Conservation (phyloP, 2,329 filamentous ascomycete species). For the Aspergillus luchuensis region DNA sequence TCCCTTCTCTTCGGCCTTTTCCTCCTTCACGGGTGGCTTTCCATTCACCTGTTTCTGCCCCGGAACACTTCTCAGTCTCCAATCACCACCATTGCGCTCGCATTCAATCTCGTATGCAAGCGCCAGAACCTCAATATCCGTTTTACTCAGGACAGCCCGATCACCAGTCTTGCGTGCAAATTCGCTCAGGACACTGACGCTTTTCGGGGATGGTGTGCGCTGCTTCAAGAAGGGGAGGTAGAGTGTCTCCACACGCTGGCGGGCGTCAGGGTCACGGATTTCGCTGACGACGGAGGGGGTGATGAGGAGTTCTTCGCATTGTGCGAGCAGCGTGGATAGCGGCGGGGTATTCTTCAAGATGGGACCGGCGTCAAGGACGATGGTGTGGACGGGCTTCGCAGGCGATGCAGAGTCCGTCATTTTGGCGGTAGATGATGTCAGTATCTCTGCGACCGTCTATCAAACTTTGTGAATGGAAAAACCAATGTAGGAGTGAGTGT, state of each 20-base stretch:
- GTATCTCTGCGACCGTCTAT: not conserved
- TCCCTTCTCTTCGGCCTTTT: constrained; percentile 31
- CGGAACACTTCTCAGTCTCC: constrained; percentile 76
- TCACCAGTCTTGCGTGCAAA: constrained; percentile 92
- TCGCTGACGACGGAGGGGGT: constrained; percentile 84
- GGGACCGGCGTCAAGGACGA: constrained; percentile 88
- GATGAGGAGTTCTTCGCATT: constrained; percentile 77
- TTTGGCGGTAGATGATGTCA: not conserved
- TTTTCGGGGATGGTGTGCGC: constrained; percentile 72
- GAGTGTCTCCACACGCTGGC: constrained; percentile 77
- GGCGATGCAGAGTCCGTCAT: constrained; percentile 44
- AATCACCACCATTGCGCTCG: constrained; percentile 86
- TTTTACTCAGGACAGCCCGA: constrained; percentile 79
- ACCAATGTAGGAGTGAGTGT: not conserved
- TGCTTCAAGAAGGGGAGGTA: constrained; percentile 82
- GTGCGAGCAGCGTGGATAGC: constrained; percentile 75
- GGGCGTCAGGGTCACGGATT: constrained; percentile 80
- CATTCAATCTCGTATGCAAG: constrained; percentile 93
- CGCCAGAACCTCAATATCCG: constrained; percentile 87
- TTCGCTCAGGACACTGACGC: constrained; percentile 75
- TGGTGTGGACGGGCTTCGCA: constrained; percentile 72
- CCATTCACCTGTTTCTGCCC: constrained; percentile 79
- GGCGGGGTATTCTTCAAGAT: constrained; percentile 91
- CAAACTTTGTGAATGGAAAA: not conserved
- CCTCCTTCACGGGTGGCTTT: constrained; percentile 56